Evolutionary conservation across 1,284 basidiomycete genomes (phyloP), one percentile per base, ranked within the genome.

Genomic region (Phellopilus nigrolimitatus): DNA sequence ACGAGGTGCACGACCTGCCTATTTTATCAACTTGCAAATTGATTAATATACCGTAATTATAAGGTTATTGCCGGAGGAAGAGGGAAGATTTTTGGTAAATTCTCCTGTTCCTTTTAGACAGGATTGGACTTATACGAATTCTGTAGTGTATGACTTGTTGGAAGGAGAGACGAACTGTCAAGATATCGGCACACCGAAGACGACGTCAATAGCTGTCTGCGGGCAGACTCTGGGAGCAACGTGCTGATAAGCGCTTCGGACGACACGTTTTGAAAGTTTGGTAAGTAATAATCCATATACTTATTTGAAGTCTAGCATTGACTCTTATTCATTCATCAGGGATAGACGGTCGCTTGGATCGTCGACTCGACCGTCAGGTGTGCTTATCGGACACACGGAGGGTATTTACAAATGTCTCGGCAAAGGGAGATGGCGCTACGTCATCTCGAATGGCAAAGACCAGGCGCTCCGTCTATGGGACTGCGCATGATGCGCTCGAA

Each of bases 371-470:
- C 92, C 95, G 1, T 92, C 93, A 0, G 95, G 95, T 22, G 88
- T 95, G 0, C 76, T 99, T 1, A 84, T 93, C 19, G 95, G 97
- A 0, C 95, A 98, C 54, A 97, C 94, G 0, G 94, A 97, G 63
- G 94, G 93, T 30, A 87, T 97, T n/a, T 57, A 93, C 93, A 3
- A 88, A 90, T 59, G 89, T 91, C 5, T 86, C 90, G 19, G 84
- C 91, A 1, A 93, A 81, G 64, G 92, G 92, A 9, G 97, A 99
- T 62, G 95, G 95, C 81, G 95, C 51, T 98, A 99, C 66, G 75
- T 97, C 49, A 84, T 98, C 31, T 95, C 90, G n/a, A 99, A 99
- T 64, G 93, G 93, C 43, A 99, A 99, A 68, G 97, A 99, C 64
- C 95, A 98, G 64, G 83, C 89, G 1, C 73, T 92, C 49, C 84